A percentile compares a stretch with the other conserved stretches of the same genome.
These are phyloP conservation scores for Diaporthe sp. DNA, from an alignment of 2,329 filamentous ascomycete species.

Conservation along the genomic window DNA sequence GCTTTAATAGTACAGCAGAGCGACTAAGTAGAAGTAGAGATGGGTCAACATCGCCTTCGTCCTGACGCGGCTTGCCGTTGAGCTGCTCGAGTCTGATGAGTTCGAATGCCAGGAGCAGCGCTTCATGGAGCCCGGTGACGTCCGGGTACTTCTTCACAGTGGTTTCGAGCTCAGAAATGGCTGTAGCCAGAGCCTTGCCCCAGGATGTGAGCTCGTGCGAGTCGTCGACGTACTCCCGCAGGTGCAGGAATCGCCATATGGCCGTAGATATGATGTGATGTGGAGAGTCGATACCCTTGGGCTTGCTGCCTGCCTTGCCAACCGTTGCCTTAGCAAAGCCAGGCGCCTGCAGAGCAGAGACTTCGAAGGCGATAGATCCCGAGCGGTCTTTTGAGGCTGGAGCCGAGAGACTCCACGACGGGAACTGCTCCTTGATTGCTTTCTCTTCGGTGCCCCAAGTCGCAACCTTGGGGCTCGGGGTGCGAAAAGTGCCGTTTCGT, in stretches of 20 bases:
- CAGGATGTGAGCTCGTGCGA: conserved; percentile 85
- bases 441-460: conserved; percentile 82
- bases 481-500: conserved; percentile 59
- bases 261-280: conserved; percentile 81
- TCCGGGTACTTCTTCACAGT: conserved; percentile 61
- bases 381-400: conserved; percentile 51
- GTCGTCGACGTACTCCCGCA: conserved; percentile 86
- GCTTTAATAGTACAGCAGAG: conserved; percentile 84
- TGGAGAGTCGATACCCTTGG: conserved; percentile 71
- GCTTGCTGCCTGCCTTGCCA: conserved; percentile 62
- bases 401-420: conserved; percentile 44
- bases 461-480: conserved; percentile 60
- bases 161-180: conserved; percentile 74
- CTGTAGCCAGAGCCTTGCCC: conserved; percentile 83
- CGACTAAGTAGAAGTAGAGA: conserved; percentile 88
- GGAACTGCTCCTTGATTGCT: conserved; percentile 63
- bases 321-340: conserved; percentile 80
- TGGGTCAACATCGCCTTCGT: conserved; percentile 80
- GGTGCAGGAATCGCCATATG: conserved; percentile 89
- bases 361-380: conserved; percentile 69
- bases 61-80: conserved; percentile 74
- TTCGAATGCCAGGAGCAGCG: conserved; percentile 87
- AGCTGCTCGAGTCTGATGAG: conserved; percentile 84
- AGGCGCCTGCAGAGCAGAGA: conserved; percentile 77
- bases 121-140: conserved; percentile 75